Percentiles rank a stretch among this genome's conserved stretches.
Conservation (phyloP, 306 rosid genomes). For the Gleditsia sinensis region DNA sequence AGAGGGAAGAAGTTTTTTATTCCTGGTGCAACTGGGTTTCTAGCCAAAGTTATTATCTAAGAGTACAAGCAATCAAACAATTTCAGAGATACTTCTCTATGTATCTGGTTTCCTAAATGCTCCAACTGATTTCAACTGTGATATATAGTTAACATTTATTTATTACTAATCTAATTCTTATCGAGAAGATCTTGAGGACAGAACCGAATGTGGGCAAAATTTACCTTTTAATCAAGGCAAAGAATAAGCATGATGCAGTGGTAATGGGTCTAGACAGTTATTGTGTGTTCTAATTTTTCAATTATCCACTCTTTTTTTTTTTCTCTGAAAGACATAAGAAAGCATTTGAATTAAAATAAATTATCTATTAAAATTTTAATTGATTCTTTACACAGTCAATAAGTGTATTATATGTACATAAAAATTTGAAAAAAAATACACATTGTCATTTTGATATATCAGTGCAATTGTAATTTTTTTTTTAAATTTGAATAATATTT, state of each 20-base stretch:
- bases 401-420: too few relatives aligned
- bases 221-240: too few relatives aligned
- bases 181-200: conserved; percentile 88
- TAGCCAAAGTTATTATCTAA: conserved; percentile 63
- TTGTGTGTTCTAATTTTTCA: not conserved
- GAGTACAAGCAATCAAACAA: not conserved
- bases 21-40: conserved; percentile 90
- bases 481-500: too few relatives aligned
- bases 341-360: too few relatives aligned
- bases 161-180: conserved; percentile 56
- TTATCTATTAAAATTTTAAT: too few relatives aligned
- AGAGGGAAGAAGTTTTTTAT: conserved; percentile 70
- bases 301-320: not conserved
- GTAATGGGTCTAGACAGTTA: conserved; percentile 85
- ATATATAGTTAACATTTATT: conserved; percentile 6
- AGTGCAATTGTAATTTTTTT: too few relatives aligned
- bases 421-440: too few relatives aligned
- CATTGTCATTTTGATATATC: too few relatives aligned
- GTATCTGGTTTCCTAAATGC: not conserved
- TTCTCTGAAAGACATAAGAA: too few relatives aligned
- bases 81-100: not conserved
- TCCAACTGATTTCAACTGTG: not conserved
- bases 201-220: conserved; percentile 79
- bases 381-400: too few relatives aligned
- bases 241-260: too few relatives aligned